A percentile compares a stretch with the other conserved stretches of the same genome.
Evolutionary conservation across 768 basidiomycete genomes (phyloP).

Genomic region (Naganishia vaughanmartiniae): DNA sequence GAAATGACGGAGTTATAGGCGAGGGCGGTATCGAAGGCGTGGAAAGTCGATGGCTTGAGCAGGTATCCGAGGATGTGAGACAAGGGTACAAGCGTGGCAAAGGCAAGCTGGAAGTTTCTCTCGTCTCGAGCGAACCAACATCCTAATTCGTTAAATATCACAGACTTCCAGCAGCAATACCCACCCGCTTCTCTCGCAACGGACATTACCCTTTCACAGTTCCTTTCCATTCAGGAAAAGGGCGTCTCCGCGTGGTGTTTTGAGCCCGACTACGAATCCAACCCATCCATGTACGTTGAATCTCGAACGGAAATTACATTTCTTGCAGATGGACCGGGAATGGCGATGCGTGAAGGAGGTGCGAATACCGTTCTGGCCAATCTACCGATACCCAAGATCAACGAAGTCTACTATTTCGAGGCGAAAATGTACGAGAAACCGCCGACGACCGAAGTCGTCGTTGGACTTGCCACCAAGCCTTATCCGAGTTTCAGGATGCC

Average conservation of each 20-base stretch:
- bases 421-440: slow-evolving; percentile 99
- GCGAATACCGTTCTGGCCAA: slow-evolving; percentile 95
- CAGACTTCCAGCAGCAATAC: slow-evolving; percentile 64
- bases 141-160: not conserved
- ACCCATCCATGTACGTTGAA: slow-evolving; percentile 87
- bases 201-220: slow-evolving; percentile 97
- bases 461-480: slow-evolving; percentile 94
- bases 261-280: slow-evolving; percentile 95
- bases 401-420: slow-evolving; percentile 99
- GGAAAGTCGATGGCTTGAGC: slow-evolving; percentile 91
- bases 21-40: slow-evolving; percentile 92
- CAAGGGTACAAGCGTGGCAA: slow-evolving; percentile 79
- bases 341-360: slow-evolving; percentile 79
- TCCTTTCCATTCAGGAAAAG: slow-evolving; percentile 98
- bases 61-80: slow-evolving; percentile 63
- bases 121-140: not conserved
- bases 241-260: slow-evolving; percentile 99
- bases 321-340: slow-evolving; percentile 59
- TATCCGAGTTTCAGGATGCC: slow-evolving; percentile 92
- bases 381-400: slow-evolving; percentile 90
- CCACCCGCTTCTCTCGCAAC: slow-evolving; percentile 95
- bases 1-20: slow-evolving; percentile 77
- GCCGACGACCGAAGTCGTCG: slow-evolving; percentile 75
- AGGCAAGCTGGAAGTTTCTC: slow-evolving; percentile 66
- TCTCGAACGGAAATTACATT: slow-evolving; percentile 97